Evolutionary conservation across 257 asterid species (phyloP).

Genomic region (Phtheirospermum japonicum): DNA sequence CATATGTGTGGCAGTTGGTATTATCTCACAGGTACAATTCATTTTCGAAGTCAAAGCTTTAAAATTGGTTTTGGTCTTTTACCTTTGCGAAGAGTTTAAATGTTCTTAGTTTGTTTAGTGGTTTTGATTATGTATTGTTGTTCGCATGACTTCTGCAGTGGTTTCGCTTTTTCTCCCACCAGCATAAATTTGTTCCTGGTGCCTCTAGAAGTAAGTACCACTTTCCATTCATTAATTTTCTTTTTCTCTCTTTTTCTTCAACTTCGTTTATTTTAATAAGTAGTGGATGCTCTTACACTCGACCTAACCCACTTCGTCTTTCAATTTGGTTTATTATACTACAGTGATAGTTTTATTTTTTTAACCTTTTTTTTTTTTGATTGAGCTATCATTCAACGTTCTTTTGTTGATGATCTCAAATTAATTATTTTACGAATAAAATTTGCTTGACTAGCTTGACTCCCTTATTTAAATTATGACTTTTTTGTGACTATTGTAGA

Average conservation of each 20-base stretch:
- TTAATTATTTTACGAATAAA: not conserved
- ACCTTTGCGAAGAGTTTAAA: conserved; percentile 6
- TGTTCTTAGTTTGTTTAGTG: not conserved
- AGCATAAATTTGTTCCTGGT: conserved; percentile 75
- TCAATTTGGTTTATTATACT: no score
- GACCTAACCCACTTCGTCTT: no score
- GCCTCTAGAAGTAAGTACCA: conserved; percentile 60
- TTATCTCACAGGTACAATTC: conserved; percentile 62
- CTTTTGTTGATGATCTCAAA: not conserved
- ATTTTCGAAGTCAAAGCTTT: not conserved
- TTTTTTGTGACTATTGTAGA: not conserved
- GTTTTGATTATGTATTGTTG: conserved; percentile 7
- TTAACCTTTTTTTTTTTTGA: not conserved
- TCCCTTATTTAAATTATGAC: no score
- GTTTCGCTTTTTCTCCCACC: conserved; percentile 55
- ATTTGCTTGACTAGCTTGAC: not conserved
- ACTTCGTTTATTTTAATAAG: no score
- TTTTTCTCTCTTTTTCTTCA: not conserved
- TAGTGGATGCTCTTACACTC: no score
- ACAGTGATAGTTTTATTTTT: not conserved
- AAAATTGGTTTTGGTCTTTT: conserved; percentile 1
- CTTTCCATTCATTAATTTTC: not conserved
- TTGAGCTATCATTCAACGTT: not conserved
- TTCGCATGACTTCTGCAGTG: conserved; percentile 45
- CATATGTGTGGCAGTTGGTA: conserved; percentile 92